These are phyloP conservation scores for Kuraishia capsulata DNA, from an alignment of 805 yeast genomes.

Conservation along the genomic window DNA sequence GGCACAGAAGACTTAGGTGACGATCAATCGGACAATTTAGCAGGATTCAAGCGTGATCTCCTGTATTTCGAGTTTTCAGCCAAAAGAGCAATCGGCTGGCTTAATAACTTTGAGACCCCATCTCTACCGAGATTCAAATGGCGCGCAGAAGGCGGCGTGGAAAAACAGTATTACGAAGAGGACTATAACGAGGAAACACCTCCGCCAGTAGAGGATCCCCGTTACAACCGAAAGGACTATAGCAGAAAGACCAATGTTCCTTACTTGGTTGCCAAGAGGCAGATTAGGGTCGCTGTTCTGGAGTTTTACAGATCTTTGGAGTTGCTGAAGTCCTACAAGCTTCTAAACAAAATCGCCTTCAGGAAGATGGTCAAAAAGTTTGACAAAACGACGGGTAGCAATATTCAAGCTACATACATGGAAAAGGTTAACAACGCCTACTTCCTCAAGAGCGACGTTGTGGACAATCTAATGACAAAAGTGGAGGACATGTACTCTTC, in stretches of 20 bases:
- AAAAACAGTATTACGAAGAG: conserved; percentile 24
- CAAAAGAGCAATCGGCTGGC: conserved; percentile 3
- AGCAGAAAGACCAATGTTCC: conserved; percentile 33
- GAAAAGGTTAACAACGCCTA: conserved; percentile 46
- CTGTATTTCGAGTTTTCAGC: not conserved
- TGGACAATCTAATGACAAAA: conserved; percentile 54
- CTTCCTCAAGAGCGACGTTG: conserved; percentile 52
- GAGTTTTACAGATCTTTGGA: conserved; percentile 72
- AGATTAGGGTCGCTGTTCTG: conserved; percentile 56
- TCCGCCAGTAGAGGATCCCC: conserved; percentile 14
- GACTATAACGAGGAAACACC: conserved; percentile 11
- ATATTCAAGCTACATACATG: conserved; percentile 40
- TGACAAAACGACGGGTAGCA: conserved; percentile 59
- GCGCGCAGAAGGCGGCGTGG: conserved; percentile 18
- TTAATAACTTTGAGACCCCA: conserved; percentile 30
- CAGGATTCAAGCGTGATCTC: not conserved
- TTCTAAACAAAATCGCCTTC: conserved; percentile 79
- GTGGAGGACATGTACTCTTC: conserved; percentile 62
- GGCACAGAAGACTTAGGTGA: not conserved
- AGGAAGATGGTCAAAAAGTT: conserved; percentile 85
- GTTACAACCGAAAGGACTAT: conserved; percentile 41
- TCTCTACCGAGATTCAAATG: conserved; percentile 29
- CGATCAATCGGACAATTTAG: not conserved
- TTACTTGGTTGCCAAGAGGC: conserved; percentile 55
- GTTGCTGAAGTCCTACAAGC: conserved; percentile 58